phyloP scores from a whole-genome alignment of 805 yeast genomes.

The Saccharomycopsis malanga region DNA sequence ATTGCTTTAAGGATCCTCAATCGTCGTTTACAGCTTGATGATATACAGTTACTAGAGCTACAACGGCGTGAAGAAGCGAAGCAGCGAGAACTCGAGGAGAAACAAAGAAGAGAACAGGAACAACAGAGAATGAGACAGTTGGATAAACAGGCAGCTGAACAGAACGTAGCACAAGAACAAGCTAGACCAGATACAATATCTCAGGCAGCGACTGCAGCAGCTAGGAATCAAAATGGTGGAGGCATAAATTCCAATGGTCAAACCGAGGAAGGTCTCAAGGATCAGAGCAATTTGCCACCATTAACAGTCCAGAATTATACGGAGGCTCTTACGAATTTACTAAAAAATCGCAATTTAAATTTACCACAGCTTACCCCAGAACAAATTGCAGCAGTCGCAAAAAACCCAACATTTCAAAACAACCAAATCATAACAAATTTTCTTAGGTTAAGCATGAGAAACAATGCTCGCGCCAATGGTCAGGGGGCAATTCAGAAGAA shows the following conservation, averaged over 20 bases:
- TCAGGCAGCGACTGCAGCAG: neutral
- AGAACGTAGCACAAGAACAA: neutral
- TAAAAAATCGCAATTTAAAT: constrained; percentile 16
- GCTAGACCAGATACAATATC: neutral
- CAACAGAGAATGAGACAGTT: neutral
- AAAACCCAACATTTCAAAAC: constrained; percentile 20
- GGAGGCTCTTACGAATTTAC: constrained; percentile 13
- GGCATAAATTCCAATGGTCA: neutral
- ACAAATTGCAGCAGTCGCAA: constrained; percentile 18
- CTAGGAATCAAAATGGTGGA: neutral
- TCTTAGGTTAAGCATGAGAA: constrained; percentile 10
- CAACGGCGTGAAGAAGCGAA: constrained; percentile 6
- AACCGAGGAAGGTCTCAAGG: neutral
- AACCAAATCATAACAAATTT: constrained; percentile 19
- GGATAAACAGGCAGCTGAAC: constrained; percentile 1
- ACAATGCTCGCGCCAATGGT: neutral
- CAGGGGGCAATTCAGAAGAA: no score
- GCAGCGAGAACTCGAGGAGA: neutral
- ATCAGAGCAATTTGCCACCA: neutral
- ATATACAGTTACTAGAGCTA: constrained; percentile 2
- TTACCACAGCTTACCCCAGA: constrained; percentile 19
- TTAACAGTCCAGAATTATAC: constrained; percentile 20
- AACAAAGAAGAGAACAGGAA: neutral
- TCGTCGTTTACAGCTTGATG: constrained; percentile 11
- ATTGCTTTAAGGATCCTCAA: constrained; percentile 13